phyloP scores from a whole-genome alignment of 176 grass and related monocot species.

The Cymbopogon citratus region DNA sequence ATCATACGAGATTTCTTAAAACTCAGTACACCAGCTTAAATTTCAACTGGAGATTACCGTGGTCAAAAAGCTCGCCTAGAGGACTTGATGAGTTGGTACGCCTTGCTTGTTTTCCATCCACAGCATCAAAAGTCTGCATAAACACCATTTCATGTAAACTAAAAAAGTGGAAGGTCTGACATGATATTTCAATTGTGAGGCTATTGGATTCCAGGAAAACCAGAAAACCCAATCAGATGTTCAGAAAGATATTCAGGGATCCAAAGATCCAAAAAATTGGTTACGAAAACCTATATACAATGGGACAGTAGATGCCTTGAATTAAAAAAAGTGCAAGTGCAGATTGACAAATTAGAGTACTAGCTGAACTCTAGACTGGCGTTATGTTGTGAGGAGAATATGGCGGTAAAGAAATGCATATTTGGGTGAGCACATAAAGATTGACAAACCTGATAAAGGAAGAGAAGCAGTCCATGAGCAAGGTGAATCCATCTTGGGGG shows the following conservation, averaged over 20 bases:
- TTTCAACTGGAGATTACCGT: slow-evolving; percentile 50
- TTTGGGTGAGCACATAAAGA: neutral
- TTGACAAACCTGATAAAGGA: slow-evolving; percentile 85
- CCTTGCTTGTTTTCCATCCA: slow-evolving; percentile 98
- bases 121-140: slow-evolving; percentile 94
- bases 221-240: neutral
- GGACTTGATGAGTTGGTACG: slow-evolving; percentile 97
- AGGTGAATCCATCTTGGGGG: slow-evolving; percentile 98
- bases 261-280: neutral
- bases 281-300: neutral
- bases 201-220: neutral
- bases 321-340: neutral
- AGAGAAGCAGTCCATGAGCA: slow-evolving; percentile 90
- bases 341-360: neutral
- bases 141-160: neutral
- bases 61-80: slow-evolving; percentile 97
- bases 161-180: neutral
- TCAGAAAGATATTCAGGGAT: neutral
- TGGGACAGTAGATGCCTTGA: neutral
- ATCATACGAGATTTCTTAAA: neutral
- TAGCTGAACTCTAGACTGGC: neutral
- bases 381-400: neutral
- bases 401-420: neutral
- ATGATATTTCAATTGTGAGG: neutral
- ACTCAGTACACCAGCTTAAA: neutral